Conservation (phyloP, 331 rosid genomes). For the Spiraea crenata region DNA sequence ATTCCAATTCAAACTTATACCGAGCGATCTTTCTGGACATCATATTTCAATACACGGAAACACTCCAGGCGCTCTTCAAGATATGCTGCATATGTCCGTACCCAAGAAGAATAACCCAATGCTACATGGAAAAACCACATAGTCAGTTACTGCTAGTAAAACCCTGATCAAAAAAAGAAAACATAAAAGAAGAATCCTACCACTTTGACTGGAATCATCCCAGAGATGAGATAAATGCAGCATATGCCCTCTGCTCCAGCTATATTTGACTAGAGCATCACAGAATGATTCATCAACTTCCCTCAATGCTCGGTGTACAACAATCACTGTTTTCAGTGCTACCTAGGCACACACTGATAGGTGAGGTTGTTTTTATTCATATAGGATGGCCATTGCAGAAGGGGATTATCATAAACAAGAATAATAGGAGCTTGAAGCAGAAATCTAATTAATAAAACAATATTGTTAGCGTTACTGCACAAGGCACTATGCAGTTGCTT, state of each 20-base stretch:
- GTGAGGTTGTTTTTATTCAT: background rate
- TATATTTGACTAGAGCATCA: slow-evolving; percentile 16
- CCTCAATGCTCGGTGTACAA: slow-evolving; percentile 19
- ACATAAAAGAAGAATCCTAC: background rate
- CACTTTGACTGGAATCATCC: slow-evolving; percentile 20
- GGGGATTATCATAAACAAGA: background rate
- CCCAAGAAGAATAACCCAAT: slow-evolving; percentile 12
- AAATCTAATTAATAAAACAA: background rate
- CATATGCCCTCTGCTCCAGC: slow-evolving; percentile 24
- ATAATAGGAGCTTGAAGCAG: slow-evolving; percentile 1
- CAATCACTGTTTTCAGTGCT: slow-evolving; percentile 19
- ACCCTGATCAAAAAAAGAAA: background rate
- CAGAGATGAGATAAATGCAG: slow-evolving; percentile 15
- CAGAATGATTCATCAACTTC: slow-evolving; percentile 16
- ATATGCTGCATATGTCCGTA: slow-evolving; percentile 20
- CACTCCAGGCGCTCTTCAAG: slow-evolving; percentile 18
- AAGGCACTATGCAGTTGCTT: background rate
- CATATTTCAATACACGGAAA: slow-evolving; percentile 17
- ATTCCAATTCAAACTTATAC: slow-evolving; percentile 11
- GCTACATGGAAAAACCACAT: slow-evolving; percentile 6
- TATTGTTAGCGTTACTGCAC: background rate
- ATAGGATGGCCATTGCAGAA: background rate
- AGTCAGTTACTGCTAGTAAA: background rate
- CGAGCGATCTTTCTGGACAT: slow-evolving; percentile 19
- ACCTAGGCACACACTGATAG: slow-evolving; percentile 15